phyloP scores from a whole-genome alignment of 192 early-diverging fungal genomes.

The Helicostylum pulchrum region DNA sequence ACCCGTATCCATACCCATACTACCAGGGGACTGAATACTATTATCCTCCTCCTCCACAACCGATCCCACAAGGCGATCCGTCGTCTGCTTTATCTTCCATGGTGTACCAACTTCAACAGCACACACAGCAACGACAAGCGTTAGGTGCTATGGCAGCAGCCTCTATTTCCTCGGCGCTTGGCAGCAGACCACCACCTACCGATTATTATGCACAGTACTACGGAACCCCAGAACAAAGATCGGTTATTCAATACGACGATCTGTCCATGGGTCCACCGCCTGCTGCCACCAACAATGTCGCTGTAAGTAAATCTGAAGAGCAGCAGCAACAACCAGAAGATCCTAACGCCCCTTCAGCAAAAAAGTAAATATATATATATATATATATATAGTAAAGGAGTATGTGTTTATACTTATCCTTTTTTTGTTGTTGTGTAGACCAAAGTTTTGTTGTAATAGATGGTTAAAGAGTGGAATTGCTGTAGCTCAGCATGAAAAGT shows the following conservation, averaged over 20 bases:
- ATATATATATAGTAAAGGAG: not conserved
- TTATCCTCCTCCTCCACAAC: not conserved
- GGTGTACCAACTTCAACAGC: conserved; percentile 19
- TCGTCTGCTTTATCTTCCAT: not conserved
- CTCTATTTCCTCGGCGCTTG: conserved; percentile 13
- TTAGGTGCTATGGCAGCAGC: conserved; percentile 24
- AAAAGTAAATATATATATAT: not conserved
- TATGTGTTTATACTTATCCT: not conserved
- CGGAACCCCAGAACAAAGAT: conserved; percentile 1
- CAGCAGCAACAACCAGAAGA: not conserved
- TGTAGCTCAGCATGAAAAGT: conserved; percentile 16
- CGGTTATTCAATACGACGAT: conserved; percentile 16
- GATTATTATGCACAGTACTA: not conserved
- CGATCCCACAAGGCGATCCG: conserved; percentile 12
- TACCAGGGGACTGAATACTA: not conserved
- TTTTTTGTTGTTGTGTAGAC: not conserved
- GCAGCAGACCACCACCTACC: not conserved
- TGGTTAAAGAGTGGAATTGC: conserved; percentile 18
- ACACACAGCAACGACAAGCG: conserved; percentile 11
- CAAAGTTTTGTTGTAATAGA: conserved; percentile 11
- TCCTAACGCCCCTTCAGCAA: not conserved
- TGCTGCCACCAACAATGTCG: not conserved
- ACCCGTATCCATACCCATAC: no score
- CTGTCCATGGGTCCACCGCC: not conserved
- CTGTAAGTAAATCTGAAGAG: not conserved